Conservation (phyloP, 345 rosid genomes). For the Toxicodendron radicans region DNA sequence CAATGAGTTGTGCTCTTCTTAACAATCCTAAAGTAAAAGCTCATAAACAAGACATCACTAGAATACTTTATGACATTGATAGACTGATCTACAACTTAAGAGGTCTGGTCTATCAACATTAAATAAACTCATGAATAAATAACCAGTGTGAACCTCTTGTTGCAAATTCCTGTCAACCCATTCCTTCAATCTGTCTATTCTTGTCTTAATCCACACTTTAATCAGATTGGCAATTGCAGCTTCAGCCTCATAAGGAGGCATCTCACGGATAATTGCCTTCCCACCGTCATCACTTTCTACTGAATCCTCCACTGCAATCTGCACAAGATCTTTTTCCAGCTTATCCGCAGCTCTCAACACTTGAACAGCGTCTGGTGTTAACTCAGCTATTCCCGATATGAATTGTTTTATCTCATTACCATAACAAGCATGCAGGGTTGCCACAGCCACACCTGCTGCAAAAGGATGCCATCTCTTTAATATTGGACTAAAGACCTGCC, state of each 20-base stretch:
- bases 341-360: slow-evolving; percentile 92
- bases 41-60: not conserved
- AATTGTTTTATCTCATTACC: slow-evolving; percentile 95
- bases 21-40: not conserved
- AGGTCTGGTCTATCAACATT: not conserved
- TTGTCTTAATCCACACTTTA: slow-evolving; percentile 76
- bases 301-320: slow-evolving; percentile 96
- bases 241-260: slow-evolving; percentile 99
- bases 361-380: slow-evolving; percentile 92
- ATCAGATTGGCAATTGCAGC: slow-evolving; percentile 86
- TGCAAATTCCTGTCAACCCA: slow-evolving; percentile 90
- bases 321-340: slow-evolving; percentile 95
- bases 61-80: not conserved
- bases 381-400: slow-evolving; percentile 65
- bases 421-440: slow-evolving; percentile 93
- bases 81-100: not conserved
- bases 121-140: not conserved
- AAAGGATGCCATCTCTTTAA: slow-evolving; percentile 98
- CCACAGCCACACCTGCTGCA: slow-evolving; percentile 97
- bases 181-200: slow-evolving; percentile 82
- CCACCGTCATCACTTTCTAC: slow-evolving; percentile 99
- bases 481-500: slow-evolving; percentile 80
- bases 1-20: not conserved
- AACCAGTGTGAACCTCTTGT: slow-evolving; percentile 64
- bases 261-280: slow-evolving; percentile 94